Percentiles rank a stretch among this genome's conserved stretches.
Conservation (phyloP, 148 eudicot genomes). For the Tetragonia tetragonoides region DNA sequence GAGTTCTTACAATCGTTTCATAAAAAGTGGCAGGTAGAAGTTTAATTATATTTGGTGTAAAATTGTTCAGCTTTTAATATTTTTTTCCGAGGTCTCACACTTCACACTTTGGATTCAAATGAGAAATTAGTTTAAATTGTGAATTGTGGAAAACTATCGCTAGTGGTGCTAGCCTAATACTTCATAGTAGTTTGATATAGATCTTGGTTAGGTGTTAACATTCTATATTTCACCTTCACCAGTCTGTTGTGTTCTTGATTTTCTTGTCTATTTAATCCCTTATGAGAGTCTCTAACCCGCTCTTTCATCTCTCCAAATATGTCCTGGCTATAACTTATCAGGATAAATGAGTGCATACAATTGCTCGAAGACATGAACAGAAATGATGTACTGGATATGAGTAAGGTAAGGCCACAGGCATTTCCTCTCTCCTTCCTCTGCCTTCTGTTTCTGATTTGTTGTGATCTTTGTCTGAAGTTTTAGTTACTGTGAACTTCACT, state of each 20-base stretch:
- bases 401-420: slow-evolving; percentile 45
- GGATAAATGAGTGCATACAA: slow-evolving; percentile 75
- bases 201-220: too few species aligned
- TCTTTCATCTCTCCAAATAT: neutral
- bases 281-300: slow-evolving; percentile 5
- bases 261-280: neutral
- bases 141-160: neutral
- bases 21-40: slow-evolving; percentile 77
- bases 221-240: neutral
- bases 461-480: neutral
- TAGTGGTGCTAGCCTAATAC: neutral
- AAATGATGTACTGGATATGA: slow-evolving; percentile 77
- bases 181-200: too few species aligned
- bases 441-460: neutral
- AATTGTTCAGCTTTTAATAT: slow-evolving; percentile 5
- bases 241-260: slow-evolving; percentile 8
- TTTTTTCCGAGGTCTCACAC: slow-evolving; percentile 6
- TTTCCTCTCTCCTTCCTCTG: neutral
- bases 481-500: slow-evolving; percentile 2
- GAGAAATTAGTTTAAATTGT: neutral
- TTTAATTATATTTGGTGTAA: slow-evolving; percentile 1
- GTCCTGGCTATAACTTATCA: slow-evolving; percentile 28
- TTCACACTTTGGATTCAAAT: neutral
- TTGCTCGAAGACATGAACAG: slow-evolving; percentile 80
- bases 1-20: slow-evolving; percentile 51